Evolutionary conservation across 164 flowering plant genomes (phyloP).

Genomic region (Liquidambar formosana): DNA sequence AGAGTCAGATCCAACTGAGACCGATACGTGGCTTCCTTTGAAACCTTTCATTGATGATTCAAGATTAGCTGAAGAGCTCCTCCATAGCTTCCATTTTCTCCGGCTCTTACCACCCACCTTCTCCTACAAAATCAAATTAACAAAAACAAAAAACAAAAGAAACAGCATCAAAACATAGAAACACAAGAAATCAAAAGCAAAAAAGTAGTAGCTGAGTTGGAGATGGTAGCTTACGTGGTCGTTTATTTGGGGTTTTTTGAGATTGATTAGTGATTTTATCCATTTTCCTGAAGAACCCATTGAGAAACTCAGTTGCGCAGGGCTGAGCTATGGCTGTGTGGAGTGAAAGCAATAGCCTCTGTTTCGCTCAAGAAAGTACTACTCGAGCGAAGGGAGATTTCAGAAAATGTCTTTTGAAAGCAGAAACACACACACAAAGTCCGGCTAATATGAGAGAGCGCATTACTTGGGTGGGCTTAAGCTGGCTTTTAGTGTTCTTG

Average conservation of each 20-base stretch:
- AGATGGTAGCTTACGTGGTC: constrained; percentile 44
- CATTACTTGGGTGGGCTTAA: not conserved
- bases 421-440: not conserved
- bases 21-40: constrained; percentile 29
- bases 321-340: not conserved
- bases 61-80: constrained; percentile 51
- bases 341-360: not conserved
- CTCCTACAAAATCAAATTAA: constrained; percentile 28
- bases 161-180: not conserved
- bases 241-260: constrained; percentile 43
- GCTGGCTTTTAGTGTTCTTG: not conserved
- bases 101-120: constrained; percentile 32
- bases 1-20: constrained; percentile 50
- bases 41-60: constrained; percentile 27
- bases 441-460: not conserved
- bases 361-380: not conserved
- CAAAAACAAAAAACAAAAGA: not conserved
- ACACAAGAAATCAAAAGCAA: not conserved
- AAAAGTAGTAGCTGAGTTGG: not conserved
- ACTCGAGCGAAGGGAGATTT: not conserved
- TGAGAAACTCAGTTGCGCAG: not conserved
- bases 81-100: constrained; percentile 72
- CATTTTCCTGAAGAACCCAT: constrained; percentile 93
- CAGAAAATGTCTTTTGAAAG: not conserved
- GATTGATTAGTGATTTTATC: constrained; percentile 67